A percentile compares a stretch with the other conserved stretches of the same genome.
These are phyloP conservation scores for Triticum turgidum DNA, from an alignment of 176 grass and related monocot genomes.

Conservation along the genomic window DNA sequence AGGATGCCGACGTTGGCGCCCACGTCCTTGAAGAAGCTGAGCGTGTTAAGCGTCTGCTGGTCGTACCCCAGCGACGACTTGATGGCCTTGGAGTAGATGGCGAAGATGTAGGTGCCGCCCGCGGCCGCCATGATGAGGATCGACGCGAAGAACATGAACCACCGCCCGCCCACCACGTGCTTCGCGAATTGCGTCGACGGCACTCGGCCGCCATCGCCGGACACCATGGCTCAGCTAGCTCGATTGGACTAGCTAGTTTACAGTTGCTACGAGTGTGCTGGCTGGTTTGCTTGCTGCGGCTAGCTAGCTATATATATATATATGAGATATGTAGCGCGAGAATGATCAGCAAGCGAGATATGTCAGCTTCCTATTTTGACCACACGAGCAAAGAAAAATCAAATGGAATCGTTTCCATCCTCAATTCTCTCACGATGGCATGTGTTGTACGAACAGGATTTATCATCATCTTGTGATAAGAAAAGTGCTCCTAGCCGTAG, in stretches of 20 bases:
- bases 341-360: too few species aligned
- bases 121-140: slow-evolving; percentile 68
- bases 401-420: too few species aligned
- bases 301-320: neutral
- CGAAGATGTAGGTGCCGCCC: slow-evolving; percentile 81
- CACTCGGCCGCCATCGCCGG: neutral
- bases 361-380: too few species aligned
- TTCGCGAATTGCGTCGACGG: slow-evolving; percentile 23
- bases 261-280: too few species aligned
- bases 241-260: too few species aligned
- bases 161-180: slow-evolving; percentile 52
- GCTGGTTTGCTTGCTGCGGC: neutral
- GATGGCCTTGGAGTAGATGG: slow-evolving; percentile 69
- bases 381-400: too few species aligned
- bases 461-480: too few species aligned
- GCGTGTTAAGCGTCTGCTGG: slow-evolving; percentile 81
- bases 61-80: slow-evolving; percentile 68
- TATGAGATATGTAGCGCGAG: neutral
- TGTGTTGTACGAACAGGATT: too few species aligned
- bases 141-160: slow-evolving; percentile 81
- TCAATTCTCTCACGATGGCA: too few species aligned
- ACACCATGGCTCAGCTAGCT: slow-evolving; percentile 11
- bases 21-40: slow-evolving; percentile 85
- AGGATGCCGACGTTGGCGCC: slow-evolving; percentile 74
- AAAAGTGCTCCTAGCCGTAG: too few species aligned